These are phyloP conservation scores for Narthecium ossifragum DNA, from an alignment of 106 monocot species.

Conservation along the genomic window DNA sequence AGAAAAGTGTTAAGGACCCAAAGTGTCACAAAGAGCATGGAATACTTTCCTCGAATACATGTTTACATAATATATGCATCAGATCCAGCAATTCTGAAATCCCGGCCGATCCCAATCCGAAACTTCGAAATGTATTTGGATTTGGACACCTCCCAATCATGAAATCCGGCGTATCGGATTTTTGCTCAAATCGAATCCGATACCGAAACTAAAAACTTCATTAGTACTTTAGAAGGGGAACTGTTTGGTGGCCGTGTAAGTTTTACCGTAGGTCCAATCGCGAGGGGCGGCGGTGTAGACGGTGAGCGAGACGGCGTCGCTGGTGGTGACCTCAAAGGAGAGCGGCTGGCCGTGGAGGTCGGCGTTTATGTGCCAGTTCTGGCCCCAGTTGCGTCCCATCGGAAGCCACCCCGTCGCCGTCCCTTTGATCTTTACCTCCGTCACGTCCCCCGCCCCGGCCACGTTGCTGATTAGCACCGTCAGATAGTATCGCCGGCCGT, in stretches of 20 bases:
- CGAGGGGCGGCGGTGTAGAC: slow-evolving; percentile 70
- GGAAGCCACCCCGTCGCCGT: slow-evolving; percentile 70
- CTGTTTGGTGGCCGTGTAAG: slow-evolving; percentile 83
- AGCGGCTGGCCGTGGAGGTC: slow-evolving; percentile 70
- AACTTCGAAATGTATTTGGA: too few species aligned
- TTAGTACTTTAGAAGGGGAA: slow-evolving; percentile 56
- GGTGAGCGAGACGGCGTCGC: slow-evolving; percentile 57
- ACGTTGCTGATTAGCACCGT: slow-evolving; percentile 87
- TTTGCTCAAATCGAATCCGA: too few species aligned
- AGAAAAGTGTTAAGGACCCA: too few species aligned
- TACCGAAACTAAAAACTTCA: too few species aligned
- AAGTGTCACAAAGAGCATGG: too few species aligned
- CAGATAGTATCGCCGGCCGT: slow-evolving; percentile 63
- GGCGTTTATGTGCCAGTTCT: slow-evolving; percentile 87
- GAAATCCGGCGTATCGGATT: too few species aligned
- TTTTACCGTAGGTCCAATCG: slow-evolving; percentile 72
- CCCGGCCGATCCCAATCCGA: too few species aligned
- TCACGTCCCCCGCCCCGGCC: slow-evolving; percentile 75
- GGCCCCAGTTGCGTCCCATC: slow-evolving; percentile 94
- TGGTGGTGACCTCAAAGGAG: slow-evolving; percentile 86
- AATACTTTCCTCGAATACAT: too few species aligned
- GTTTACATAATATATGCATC: too few species aligned
- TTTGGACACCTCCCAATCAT: too few species aligned
- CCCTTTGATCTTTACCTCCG: slow-evolving; percentile 87
- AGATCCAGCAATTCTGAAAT: too few species aligned